A percentile compares a stretch with the other conserved stretches of the same genome.
These are phyloP conservation scores for Stephania cephalantha DNA, from an alignment of 164 flowering plant genomes.

Conservation along the genomic window DNA sequence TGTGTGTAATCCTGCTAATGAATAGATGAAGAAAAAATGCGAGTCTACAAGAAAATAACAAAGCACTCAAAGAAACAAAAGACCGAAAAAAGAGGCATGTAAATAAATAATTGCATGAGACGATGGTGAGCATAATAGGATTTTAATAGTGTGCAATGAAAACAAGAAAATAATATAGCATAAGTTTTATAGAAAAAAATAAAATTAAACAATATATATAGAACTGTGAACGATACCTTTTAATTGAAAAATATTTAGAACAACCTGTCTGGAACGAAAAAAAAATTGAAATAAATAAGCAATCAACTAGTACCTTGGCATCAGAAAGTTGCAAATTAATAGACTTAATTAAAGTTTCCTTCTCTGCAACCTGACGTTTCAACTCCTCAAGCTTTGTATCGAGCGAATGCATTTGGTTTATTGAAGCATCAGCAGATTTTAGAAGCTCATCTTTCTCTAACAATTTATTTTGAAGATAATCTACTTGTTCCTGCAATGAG, in stretches of 20 bases:
- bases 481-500: conserved; percentile 55
- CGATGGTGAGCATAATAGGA: not conserved
- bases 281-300: not conserved
- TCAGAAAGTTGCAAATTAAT: conserved; percentile 67
- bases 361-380: conserved; percentile 46
- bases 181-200: too few species aligned
- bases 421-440: conserved; percentile 46
- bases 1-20: not conserved
- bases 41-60: not conserved
- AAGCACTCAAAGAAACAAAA: not conserved
- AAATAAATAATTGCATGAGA: not conserved
- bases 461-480: conserved; percentile 58
- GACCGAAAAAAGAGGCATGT: not conserved
- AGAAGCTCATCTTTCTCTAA: conserved; percentile 75
- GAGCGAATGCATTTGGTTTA: conserved; percentile 39
- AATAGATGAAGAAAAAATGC: not conserved
- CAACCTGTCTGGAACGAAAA: not conserved
- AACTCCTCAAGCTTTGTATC: conserved; percentile 44
- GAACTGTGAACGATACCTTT: not conserved
- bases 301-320: conserved; percentile 51
- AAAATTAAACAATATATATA: too few species aligned
- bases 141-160: not conserved
- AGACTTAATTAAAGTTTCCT: conserved; percentile 64
- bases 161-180: too few species aligned
- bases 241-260: not conserved